Evolutionary conservation across 2,329 filamentous ascomycete genomes (phyloP), one percentile per base, ranked within the genome.

Genomic region (Curvularia lunata): DNA sequence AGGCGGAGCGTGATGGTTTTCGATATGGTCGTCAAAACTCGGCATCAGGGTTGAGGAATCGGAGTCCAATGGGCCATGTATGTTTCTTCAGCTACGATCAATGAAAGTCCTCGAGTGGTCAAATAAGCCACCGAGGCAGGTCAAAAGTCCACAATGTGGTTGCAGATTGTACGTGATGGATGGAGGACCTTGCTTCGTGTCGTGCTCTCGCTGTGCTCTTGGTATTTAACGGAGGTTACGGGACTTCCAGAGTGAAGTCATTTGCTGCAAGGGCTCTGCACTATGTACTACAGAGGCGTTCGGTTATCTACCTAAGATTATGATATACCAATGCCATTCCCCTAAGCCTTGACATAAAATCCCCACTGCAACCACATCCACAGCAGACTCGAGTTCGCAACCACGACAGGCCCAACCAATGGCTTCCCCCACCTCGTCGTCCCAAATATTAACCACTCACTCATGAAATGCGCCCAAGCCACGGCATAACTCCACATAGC

Each of bases 401-500:
- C 84, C 55, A 84, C 66, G 57, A 87, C 70, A n/a, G 87, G 86
- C 50, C 83, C 84, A 47, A 84, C 78, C 65, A 89, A 80, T 25
- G 86, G 83, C 37, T 81, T 80, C 37, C 84, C 84, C 73, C 89
- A 85, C 63, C 84, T 86, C 67, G 91, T 88, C 19, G 87, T 94
- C 68, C 88, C 88, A 79, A 90, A 97, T 4, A 92, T 77, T 63
- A 91, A 81, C 81, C 91, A 90, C 83, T 99, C 95, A 66, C 84
- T 89, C 59, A 86, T 83, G 76, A 70, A 70, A 50, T 70, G 67
- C 32, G 37, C 79, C 52, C 90, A 85, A 1, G 93, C 93, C 54
- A 96, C 83, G 1, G 86, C 83, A 75, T 94, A 96, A 7, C 91
- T 95, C 85, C 89, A 91, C 65, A 95, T 80, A 16, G 89, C 89